Evolutionary conservation across 2,329 filamentous ascomycete species (phyloP), one percentile per base, ranked within the genome.

Genomic region (Exserohilum turcica): DNA sequence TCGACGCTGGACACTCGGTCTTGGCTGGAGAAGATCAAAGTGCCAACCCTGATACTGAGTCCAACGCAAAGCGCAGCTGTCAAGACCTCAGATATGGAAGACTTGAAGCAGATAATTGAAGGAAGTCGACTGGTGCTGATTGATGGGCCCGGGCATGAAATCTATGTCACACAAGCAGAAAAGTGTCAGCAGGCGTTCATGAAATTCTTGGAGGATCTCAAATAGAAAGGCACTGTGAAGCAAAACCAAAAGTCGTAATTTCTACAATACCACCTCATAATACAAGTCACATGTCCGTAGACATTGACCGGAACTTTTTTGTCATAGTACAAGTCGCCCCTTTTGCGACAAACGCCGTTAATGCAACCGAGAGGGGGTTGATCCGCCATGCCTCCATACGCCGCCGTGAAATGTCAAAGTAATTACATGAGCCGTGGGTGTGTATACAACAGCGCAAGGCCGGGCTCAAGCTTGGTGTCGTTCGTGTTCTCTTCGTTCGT

Each of bases 401-500:
- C 52, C 52, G 47, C 46, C 42, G 45, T 51, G 43, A 54, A 54
- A 42, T 18, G 33, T 43, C 19, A 43, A 43, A 39, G n/a, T 38
- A 29, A 46, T 18, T 35, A 36, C 24, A 37, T 7, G 28, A 39
- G 18, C 38, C 12, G 24, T 33, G 16, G 31, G 29, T 21, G 28
- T 19, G 16, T 39, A 32, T 6, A 16, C n/a, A 38, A 24, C 13
- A 15, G 2, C 16, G 27, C 7, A n/a, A 32, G 8, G 27, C 10
- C 12, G 19, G n/a, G 7, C 21, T 56, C 33, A 61, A 15, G 60
- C 48, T 31, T 58, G 45, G 29, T 61, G 56, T 52, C 59, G 52
- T 24, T 67, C 63, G 40, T 57, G 47, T 28, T 66, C 61, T 48
- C 76, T 77, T 62, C 78, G 78, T 64, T 86, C 82, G 61, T 97